Evolutionary conservation across 2,329 filamentous ascomycete genomes (phyloP).

Genomic region (Fusarium poae): DNA sequence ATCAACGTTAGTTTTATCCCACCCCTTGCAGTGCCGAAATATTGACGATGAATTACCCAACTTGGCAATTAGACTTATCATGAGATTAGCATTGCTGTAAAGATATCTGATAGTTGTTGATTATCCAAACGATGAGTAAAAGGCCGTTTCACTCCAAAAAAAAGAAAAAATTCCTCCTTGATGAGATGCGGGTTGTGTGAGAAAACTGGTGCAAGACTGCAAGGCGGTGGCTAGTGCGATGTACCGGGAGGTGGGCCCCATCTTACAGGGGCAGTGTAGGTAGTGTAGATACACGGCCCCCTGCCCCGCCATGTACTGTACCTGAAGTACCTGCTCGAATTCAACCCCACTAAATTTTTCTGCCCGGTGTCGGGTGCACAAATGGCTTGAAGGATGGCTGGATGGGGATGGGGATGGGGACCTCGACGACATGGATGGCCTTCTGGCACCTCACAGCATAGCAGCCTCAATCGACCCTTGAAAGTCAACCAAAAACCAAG

Average conservation of each 20-base stretch:
- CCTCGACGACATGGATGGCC: conserved; percentile 3
- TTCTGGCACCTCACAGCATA: conserved; percentile 27
- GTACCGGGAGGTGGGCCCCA: conserved; percentile 28
- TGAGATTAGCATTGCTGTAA: neutral
- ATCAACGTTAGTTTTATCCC: conserved; percentile 23
- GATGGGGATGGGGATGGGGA: neutral
- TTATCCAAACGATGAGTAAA: conserved; percentile 13
- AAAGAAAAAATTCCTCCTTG: conserved; percentile 13
- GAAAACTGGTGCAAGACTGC: conserved; percentile 28
- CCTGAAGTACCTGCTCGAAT: conserved; percentile 40
- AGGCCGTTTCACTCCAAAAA: conserved; percentile 15
- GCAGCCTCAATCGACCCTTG: conserved; percentile 47
- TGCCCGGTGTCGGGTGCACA: conserved; percentile 35
- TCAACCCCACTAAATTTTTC: conserved; percentile 47
- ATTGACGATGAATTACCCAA: conserved; percentile 14
- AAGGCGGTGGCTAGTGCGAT: conserved; percentile 39
- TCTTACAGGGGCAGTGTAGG: conserved; percentile 1
- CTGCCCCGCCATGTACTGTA: conserved; percentile 30
- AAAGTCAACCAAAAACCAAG: conserved; percentile 49
- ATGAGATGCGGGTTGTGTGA: conserved; percentile 15
- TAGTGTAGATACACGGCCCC: conserved; percentile 3
- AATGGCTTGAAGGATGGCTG: conserved; percentile 9
- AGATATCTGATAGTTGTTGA: conserved; percentile 16
- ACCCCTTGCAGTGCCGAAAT: conserved; percentile 15
- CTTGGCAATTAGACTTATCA: conserved; percentile 14